Conservation (phyloP, 306 rosid genomes). For the Cajanus cajan region DNA sequence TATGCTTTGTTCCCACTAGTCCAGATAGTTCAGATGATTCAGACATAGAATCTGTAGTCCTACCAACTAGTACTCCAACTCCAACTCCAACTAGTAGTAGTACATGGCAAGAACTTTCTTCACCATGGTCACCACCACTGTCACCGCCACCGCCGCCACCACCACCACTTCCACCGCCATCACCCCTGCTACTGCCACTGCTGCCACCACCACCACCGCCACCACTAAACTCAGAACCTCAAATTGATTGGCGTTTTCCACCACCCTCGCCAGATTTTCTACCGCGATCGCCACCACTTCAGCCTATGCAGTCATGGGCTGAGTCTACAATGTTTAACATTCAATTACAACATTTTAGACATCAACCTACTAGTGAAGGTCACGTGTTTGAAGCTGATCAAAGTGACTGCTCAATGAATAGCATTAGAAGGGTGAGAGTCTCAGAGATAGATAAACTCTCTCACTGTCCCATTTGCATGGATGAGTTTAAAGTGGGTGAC, state of each 20-base stretch:
- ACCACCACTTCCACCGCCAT: too few species aligned
- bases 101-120: not conserved
- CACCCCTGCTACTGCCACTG: not conserved
- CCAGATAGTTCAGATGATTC: conserved; percentile 36
- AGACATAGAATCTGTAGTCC: conserved; percentile 22
- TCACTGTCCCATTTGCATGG: conserved; percentile 75
- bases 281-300: not conserved
- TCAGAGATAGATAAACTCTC: conserved; percentile 36
- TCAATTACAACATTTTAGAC: not conserved
- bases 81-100: conserved; percentile 2
- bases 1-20: conserved; percentile 18
- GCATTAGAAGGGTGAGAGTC: conserved; percentile 43
- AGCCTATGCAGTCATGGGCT: not conserved
- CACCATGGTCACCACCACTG: not conserved
- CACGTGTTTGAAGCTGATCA: not conserved
- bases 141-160: not conserved
- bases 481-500: conserved; percentile 57
- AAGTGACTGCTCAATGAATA: not conserved
- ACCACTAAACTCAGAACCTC: not conserved
- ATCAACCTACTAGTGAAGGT: not conserved
- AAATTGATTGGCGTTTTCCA: not conserved
- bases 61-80: not conserved
- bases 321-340: not conserved
- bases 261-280: not conserved
- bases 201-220: too few species aligned